Evolutionary conservation across 176 grass and related monocot species (phyloP), one percentile per base, ranked within the genome.

Genomic region (Rhynchospora pubera): DNA sequence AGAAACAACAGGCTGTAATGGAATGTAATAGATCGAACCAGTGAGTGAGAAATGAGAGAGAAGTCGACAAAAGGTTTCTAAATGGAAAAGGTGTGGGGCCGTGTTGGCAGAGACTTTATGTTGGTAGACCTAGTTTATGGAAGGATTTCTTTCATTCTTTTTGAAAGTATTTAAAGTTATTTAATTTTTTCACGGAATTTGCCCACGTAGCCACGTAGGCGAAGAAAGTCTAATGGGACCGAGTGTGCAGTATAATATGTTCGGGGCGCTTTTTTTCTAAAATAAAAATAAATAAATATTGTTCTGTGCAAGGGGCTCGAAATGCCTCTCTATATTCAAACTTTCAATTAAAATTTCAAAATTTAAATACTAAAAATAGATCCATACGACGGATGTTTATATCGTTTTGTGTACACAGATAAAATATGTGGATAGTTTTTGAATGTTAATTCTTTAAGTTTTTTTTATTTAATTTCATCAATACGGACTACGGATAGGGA

Each of bases 1-100:
- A n/a, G 62, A 10, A 82, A 82, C 42, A 82, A 67, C 57, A 81
- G 58, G 42, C 58, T 82, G 44, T 65, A 64, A 48, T 65, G 10
- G 14, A 81, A 52, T 82, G 44, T 65, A 64, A 48, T 65, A 7
- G 56, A 81, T 65, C 61, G 78, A 80, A 62, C 18, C 57, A 62
- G 32, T 34, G 34, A 80, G 55, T 61, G 78, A 80, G 78, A 80
- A 80, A 58, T 63, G 34, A 39, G 24, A 77, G 42, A 78, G 44
- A 22, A n/a, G n/a, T n/a, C 51, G 26, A 78, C 55, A 39, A 79
- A 57, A 79, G 26, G 1, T 30, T 55, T 5, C 7, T 16, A 30
- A 66, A 6, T 32, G 15, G 78, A 14, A 45, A 61, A 5, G 0
- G 6, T 44, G 18, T 80, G 30, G 79, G 61, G 42, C 43, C 58